These are phyloP conservation scores for Ochetophila trinervis DNA, from an alignment of 306 rosid species.

Conservation along the genomic window DNA sequence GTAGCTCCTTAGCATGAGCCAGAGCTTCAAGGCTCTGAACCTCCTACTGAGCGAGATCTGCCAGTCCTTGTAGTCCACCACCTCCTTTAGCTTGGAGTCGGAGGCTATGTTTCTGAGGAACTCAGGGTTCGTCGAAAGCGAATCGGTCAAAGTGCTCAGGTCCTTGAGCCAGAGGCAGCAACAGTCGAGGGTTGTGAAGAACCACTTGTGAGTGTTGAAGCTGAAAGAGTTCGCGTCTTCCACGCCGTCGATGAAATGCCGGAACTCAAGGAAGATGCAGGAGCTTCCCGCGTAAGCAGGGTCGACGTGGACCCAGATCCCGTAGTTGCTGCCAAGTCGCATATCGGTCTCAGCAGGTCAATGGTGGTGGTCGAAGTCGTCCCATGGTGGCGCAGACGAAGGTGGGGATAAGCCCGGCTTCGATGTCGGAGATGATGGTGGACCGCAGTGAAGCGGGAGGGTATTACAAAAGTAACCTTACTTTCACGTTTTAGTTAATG, in stretches of 20 bases:
- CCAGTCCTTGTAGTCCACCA: slow-evolving; percentile 17
- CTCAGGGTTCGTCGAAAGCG: slow-evolving; percentile 4
- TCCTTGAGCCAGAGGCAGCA: slow-evolving; percentile 25
- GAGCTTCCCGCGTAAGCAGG: slow-evolving; percentile 27
- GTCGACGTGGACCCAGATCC: slow-evolving; percentile 31
- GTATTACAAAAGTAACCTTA: too few species aligned
- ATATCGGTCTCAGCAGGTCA: slow-evolving; percentile 19
- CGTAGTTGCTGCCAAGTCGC: slow-evolving; percentile 17
- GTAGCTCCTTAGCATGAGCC: slow-evolving; percentile 8
- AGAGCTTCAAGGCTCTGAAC: slow-evolving; percentile 2
- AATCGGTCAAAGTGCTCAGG: not conserved
- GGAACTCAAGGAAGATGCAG: slow-evolving; percentile 28
- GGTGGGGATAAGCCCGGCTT: slow-evolving; percentile 13
- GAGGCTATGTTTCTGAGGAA: not conserved
- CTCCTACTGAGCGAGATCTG: slow-evolving; percentile 6
- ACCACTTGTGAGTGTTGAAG: slow-evolving; percentile 29
- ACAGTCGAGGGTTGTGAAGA: slow-evolving; percentile 25
- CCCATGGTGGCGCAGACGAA: slow-evolving; percentile 29
- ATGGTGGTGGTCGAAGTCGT: slow-evolving; percentile 24
- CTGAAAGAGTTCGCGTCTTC: slow-evolving; percentile 21
- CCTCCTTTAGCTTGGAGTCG: slow-evolving; percentile 7
- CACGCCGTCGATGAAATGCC: slow-evolving; percentile 21
- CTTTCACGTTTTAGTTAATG: too few species aligned
- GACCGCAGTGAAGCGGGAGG: not conserved
- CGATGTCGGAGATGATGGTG: not conserved